These are phyloP conservation scores for Lentinula boryana DNA, from an alignment of 768 basidiomycete genomes.

Conservation along the genomic window DNA sequence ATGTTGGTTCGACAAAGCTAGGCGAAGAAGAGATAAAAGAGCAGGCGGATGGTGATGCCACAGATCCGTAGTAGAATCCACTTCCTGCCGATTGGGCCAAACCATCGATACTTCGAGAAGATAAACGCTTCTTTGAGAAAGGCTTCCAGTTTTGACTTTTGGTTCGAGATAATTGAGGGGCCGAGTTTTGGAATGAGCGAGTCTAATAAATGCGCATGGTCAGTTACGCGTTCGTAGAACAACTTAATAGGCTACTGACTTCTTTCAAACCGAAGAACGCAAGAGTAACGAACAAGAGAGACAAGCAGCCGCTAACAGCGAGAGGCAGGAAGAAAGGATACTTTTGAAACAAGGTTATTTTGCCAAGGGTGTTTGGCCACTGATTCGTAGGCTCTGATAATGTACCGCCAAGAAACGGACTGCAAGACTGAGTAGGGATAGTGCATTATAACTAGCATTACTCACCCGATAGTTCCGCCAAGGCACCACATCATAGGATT, in stretches of 20 bases:
- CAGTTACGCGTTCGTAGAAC: neutral
- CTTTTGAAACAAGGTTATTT: slow-evolving; percentile 16
- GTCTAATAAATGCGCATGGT: neutral
- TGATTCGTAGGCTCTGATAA: slow-evolving; percentile 22
- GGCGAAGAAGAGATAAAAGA: neutral
- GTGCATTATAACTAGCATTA: neutral
- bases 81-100: neutral
- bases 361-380: slow-evolving; percentile 21
- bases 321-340: slow-evolving; percentile 34
- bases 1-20: neutral
- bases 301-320: slow-evolving; percentile 17
- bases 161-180: neutral
- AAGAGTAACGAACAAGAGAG: slow-evolving; percentile 17
- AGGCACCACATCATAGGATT: slow-evolving; percentile 23
- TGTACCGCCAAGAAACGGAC: slow-evolving; percentile 24
- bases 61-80: neutral
- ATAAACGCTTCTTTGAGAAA: neutral
- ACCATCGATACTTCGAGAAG: neutral
- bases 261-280: slow-evolving; percentile 21
- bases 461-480: slow-evolving; percentile 20
- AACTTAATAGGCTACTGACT: slow-evolving; percentile 9
- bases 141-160: neutral
- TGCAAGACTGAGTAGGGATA: neutral
- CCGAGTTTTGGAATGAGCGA: neutral
- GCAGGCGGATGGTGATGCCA: neutral